A percentile compares a stretch with the other conserved stretches of the same genome.
phyloP scores from a whole-genome alignment of 495 filamentous ascomycete genomes.

The Neurospora sp. region DNA sequence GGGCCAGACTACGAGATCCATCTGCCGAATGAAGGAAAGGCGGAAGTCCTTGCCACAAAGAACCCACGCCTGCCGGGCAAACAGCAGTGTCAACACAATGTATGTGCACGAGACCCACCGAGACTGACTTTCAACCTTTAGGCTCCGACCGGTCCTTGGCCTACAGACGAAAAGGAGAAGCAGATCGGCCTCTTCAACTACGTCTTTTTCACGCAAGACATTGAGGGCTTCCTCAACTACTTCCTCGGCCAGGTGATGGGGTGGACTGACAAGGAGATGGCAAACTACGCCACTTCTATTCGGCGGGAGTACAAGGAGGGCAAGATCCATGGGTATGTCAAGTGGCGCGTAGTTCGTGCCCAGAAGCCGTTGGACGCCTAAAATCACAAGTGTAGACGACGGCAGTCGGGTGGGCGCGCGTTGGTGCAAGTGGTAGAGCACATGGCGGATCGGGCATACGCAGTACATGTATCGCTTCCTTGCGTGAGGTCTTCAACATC shows the following conservation, averaged over 20 bases:
- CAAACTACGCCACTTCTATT: constrained; percentile 25
- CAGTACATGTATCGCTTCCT: background rate
- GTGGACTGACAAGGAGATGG: constrained; percentile 24
- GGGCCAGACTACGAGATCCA: background rate
- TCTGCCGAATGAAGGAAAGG: background rate
- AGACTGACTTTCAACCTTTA: background rate
- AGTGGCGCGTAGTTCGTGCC: background rate
- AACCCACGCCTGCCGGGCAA: background rate
- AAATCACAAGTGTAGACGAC: background rate
- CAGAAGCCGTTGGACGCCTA: background rate
- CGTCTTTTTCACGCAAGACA: constrained; percentile 17
- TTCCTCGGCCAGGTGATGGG: constrained; percentile 22
- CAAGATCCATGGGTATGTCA: constrained; percentile 12
- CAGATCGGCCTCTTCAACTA: constrained; percentile 11
- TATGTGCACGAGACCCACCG: background rate
- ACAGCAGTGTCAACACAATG: background rate
- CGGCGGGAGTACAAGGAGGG: constrained; percentile 20
- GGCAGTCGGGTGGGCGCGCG: background rate
- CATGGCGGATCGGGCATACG: background rate
- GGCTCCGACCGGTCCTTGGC: constrained; percentile 20
- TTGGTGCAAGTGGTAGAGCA: background rate
- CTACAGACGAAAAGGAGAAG: constrained; percentile 12
- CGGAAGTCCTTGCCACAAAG: constrained; percentile 5
- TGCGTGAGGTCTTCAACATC: background rate
- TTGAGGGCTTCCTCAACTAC: constrained; percentile 24